phyloP scores from a whole-genome alignment of 1,284 basidiomycete species.

The Meira nashicola region DNA sequence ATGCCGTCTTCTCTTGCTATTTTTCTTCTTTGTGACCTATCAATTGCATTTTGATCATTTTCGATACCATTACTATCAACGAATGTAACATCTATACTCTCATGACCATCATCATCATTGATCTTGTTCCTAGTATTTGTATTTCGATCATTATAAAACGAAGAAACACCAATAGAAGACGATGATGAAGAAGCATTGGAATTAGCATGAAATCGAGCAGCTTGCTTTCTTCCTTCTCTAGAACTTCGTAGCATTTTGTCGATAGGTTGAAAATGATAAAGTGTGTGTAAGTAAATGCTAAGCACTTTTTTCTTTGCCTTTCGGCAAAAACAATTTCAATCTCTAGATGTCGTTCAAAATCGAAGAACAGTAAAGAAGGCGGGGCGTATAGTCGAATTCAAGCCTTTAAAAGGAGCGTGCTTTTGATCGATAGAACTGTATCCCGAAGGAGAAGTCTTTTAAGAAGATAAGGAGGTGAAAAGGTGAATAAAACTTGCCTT shows the following conservation, averaged over 20 bases:
- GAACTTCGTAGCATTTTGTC: conserved; percentile 8
- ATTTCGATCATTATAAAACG: neutral
- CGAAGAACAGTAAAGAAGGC: neutral
- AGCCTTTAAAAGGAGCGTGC: too few relatives aligned
- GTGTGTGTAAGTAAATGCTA: neutral
- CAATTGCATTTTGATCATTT: neutral
- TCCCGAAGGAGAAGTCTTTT: too few relatives aligned
- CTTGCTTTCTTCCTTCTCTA: conserved; percentile 10
- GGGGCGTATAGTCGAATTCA: too few relatives aligned
- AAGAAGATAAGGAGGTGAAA: too few relatives aligned
- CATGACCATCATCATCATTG: neutral
- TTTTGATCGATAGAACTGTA: too few relatives aligned
- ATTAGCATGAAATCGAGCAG: conserved; percentile 6
- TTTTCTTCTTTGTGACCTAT: neutral
- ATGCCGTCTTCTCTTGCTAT: neutral
- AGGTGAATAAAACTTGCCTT: too few relatives aligned
- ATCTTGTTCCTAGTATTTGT: neutral
- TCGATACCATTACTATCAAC: neutral
- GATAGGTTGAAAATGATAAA: neutral
- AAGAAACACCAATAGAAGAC: conserved; percentile 1
- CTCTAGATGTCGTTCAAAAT: neutral
- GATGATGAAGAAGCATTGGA: neutral
- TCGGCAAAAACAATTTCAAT: neutral
- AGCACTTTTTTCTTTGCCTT: neutral
- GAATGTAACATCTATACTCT: neutral